phyloP scores from a whole-genome alignment of 345 rosid species.

The Acer yangbiense region DNA sequence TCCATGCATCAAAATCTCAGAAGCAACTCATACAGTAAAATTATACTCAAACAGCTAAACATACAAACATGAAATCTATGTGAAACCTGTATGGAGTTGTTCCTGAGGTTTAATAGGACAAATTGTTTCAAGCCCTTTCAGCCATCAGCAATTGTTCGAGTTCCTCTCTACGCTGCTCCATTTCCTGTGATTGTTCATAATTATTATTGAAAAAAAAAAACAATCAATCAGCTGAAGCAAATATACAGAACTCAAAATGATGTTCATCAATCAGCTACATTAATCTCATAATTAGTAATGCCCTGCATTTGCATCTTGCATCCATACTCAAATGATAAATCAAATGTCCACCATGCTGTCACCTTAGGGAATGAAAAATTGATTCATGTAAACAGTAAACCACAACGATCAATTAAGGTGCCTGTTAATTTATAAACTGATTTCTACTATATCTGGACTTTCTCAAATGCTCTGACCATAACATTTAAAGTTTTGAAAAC shows the following conservation, averaged over 20 bases:
- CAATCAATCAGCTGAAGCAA: not conserved
- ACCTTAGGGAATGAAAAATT: not conserved
- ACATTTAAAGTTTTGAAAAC: not conserved
- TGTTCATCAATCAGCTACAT: not conserved
- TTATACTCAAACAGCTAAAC: not conserved
- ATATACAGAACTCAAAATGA: not conserved
- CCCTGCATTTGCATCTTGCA: not conserved
- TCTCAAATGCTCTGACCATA: not conserved
- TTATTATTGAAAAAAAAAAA: not conserved
- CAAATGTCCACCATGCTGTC: not conserved
- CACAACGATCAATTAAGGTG: not conserved
- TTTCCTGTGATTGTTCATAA: slow-evolving; percentile 49
- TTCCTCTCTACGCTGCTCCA: slow-evolving; percentile 78
- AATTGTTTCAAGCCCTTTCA: slow-evolving; percentile 45
- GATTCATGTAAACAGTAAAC: not conserved
- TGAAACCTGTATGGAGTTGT: not conserved
- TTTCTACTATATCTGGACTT: not conserved
- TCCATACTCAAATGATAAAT: not conserved
- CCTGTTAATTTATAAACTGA: not conserved
- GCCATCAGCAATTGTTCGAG: slow-evolving; percentile 78
- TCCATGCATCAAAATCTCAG: not conserved
- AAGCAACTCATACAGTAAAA: not conserved
- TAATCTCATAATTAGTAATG: not conserved
- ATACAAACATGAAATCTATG: not conserved
- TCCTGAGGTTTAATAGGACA: not conserved